These are phyloP conservation scores for Pleoardoris graminearum DNA, from an alignment of 2,329 filamentous ascomycete genomes.

Conservation along the genomic window DNA sequence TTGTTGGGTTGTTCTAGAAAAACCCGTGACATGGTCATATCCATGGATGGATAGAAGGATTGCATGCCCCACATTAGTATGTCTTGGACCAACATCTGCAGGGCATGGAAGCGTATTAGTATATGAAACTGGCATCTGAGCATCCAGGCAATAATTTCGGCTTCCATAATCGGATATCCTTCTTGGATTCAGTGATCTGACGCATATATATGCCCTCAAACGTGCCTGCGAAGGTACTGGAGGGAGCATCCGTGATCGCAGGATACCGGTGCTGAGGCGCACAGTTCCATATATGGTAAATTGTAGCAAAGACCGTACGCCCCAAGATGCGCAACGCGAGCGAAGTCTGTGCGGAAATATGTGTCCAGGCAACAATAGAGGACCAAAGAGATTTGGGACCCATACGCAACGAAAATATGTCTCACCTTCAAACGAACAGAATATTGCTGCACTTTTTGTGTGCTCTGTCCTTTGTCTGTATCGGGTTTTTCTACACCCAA, in stretches of 20 bases:
- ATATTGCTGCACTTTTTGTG: constrained; percentile 94
- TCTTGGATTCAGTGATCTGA: no score
- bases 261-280: not conserved
- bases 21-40: not conserved
- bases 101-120: not conserved
- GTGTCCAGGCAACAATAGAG: not conserved
- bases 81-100: constrained; percentile 7
- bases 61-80: not conserved
- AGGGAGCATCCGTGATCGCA: not conserved
- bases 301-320: not conserved
- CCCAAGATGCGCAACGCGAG: not conserved
- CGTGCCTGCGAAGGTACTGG: no score
- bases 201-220: no score
- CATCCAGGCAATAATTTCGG: not conserved
- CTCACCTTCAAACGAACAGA: constrained; percentile 84
- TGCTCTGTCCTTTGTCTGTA: constrained; percentile 79
- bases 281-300: not conserved
- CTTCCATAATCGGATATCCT: not conserved
- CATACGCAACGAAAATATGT: constrained; percentile 4
- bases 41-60: constrained; percentile 4
- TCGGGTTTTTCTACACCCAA: constrained; percentile 88
- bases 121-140: not conserved
- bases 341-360: not conserved
- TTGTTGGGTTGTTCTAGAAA: not conserved
- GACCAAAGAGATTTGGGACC: not conserved